Evolutionary conservation across 345 rosid species (phyloP).

Genomic region (Bruguiera gymnorhiza): DNA sequence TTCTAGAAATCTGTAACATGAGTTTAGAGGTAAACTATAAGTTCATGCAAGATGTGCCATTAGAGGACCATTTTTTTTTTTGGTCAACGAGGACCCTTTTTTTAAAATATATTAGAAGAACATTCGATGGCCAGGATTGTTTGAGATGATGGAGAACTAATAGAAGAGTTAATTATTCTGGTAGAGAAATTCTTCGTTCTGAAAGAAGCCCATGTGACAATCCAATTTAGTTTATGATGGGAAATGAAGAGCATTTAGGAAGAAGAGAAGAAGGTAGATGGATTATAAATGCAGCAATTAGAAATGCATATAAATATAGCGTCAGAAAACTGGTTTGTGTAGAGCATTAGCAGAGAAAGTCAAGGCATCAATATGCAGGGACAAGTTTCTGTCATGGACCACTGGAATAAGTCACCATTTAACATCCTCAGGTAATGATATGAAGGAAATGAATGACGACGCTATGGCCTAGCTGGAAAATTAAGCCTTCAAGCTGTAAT

Average conservation of each 20-base stretch:
- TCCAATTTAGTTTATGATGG: too few species aligned
- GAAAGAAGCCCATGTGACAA: too few species aligned
- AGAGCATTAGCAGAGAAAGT: too few species aligned
- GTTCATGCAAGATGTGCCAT: too few species aligned
- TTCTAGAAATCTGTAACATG: too few species aligned
- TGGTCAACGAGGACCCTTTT: too few species aligned
- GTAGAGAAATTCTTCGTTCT: constrained; percentile 2
- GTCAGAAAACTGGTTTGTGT: constrained; percentile 13
- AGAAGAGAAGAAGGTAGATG: constrained; percentile 19
- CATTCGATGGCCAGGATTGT: neutral
- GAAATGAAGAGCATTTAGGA: too few species aligned
- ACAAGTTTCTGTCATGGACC: too few species aligned
- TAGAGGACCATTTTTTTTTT: neutral
- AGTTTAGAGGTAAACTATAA: too few species aligned
- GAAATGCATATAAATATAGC: neutral
- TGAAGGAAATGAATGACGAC: too few species aligned
- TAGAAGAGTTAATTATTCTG: constrained; percentile 8
- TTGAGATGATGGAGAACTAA: neutral
- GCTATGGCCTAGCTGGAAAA: neutral
- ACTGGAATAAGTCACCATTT: constrained; percentile 4
- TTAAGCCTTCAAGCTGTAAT: neutral
- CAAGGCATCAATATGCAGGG: too few species aligned
- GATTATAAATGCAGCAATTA: constrained; percentile 25
- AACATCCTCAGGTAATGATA: constrained; percentile 4
- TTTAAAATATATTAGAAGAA: neutral